These are phyloP conservation scores for Neonothopanus nambi DNA, from an alignment of 1,284 basidiomycete species.

Conservation along the genomic window DNA sequence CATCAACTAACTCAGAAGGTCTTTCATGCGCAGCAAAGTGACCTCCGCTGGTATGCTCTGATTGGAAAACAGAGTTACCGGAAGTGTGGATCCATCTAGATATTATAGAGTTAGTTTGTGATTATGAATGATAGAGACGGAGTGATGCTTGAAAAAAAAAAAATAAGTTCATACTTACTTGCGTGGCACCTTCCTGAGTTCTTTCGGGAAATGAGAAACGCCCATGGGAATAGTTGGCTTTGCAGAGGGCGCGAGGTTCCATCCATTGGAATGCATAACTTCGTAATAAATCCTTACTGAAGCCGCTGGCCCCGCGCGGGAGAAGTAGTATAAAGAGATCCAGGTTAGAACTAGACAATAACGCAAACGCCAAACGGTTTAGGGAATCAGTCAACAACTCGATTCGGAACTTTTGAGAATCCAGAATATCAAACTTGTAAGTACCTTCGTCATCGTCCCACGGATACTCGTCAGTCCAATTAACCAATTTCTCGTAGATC, in stretches of 20 bases:
- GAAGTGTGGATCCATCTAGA: constrained; percentile 19
- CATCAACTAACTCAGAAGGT: constrained; percentile 26
- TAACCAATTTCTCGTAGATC: constrained; percentile 57
- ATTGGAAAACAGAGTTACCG: constrained; percentile 28
- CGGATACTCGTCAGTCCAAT: constrained; percentile 40
- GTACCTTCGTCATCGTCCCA: constrained; percentile 14
- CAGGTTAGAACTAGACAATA: constrained; percentile 11
- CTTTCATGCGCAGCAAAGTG: constrained; percentile 33
- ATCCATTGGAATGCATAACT: background rate
- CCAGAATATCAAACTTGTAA: no score
- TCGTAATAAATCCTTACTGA: constrained; percentile 13
- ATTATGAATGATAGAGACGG: no score
- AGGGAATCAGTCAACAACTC: no score
- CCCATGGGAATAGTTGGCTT: background rate
- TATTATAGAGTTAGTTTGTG: no score
- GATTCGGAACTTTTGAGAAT: no score
- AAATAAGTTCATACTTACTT: constrained; percentile 4
- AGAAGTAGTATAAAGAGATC: constrained; percentile 12
- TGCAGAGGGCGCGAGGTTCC: background rate
- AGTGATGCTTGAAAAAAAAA: no score
- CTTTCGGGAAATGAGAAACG: constrained; percentile 10
- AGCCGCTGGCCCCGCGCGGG: constrained; percentile 7
- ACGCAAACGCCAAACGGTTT: no score
- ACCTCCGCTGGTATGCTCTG: constrained; percentile 27
- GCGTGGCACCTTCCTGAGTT: constrained; percentile 1